Evolutionary conservation across 225 moss, liverwort and hornwort species (phyloP).

Genomic region (Bryum argenteum): DNA sequence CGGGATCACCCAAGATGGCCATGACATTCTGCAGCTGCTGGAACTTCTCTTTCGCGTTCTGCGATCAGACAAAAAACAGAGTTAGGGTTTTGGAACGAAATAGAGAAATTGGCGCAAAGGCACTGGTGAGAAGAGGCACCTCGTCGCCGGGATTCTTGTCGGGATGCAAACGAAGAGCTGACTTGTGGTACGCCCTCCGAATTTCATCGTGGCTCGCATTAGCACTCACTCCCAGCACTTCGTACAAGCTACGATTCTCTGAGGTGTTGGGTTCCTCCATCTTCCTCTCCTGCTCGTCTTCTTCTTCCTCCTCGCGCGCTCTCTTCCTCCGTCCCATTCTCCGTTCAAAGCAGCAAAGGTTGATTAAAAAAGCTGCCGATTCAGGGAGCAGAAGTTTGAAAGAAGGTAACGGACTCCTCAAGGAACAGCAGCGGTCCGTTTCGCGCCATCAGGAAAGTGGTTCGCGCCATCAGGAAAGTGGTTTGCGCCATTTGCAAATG

Average conservation of each 20-base stretch:
- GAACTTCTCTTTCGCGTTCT: constrained; percentile 96
- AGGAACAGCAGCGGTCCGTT: constrained; percentile 18
- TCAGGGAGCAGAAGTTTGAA: neutral
- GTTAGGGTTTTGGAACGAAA: constrained; percentile 3
- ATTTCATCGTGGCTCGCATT: constrained; percentile 81
- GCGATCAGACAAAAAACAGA: constrained; percentile 4
- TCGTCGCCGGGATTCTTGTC: constrained; percentile 93
- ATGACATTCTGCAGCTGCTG: constrained; percentile 93
- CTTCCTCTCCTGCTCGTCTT: constrained; percentile 24
- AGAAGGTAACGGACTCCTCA: neutral
- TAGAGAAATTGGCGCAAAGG: no score
- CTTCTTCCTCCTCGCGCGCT: constrained; percentile 32
- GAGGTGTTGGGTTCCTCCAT: constrained; percentile 37
- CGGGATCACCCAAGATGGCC: constrained; percentile 82
- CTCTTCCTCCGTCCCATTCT: constrained; percentile 50
- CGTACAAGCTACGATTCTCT: constrained; percentile 51
- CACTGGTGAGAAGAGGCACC: constrained; percentile 23
- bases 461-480: neutral
- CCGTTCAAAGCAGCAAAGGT: neutral
- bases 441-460: constrained; percentile 17
- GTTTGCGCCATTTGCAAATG: neutral
- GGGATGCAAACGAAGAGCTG: constrained; percentile 86
- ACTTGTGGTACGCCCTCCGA: constrained; percentile 90
- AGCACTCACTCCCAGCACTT: constrained; percentile 72
- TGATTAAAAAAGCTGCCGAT: neutral